phyloP scores from a whole-genome alignment of 345 rosid species.

The Laguncularia racemosa region DNA sequence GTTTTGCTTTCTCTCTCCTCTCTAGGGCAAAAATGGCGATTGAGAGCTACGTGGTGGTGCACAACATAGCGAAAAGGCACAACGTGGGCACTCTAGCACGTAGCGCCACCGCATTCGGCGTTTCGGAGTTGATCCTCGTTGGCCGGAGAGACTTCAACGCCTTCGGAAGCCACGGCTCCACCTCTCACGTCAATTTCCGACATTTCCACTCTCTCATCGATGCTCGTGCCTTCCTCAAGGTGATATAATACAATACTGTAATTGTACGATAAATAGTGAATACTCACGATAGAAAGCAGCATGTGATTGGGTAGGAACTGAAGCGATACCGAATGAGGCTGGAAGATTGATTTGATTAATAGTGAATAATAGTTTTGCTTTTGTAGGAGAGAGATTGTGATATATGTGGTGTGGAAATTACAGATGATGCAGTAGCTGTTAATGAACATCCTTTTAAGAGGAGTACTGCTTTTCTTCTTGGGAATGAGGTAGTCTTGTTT shows the following conservation, averaged over 20 bases:
- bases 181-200: conserved; percentile 77
- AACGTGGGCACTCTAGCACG: conserved; percentile 91
- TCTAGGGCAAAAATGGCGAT: conserved; percentile 27
- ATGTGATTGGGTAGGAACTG: neutral
- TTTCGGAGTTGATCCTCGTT: conserved; percentile 70
- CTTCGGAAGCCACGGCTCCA: conserved; percentile 95
- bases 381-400: conserved; percentile 72
- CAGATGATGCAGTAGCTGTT: conserved; percentile 60
- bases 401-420: conserved; percentile 93
- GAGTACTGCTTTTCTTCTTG: conserved; percentile 88
- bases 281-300: too few relatives aligned
- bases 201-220: conserved; percentile 79
- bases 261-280: too few relatives aligned
- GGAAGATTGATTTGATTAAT: neutral
- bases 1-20: neutral
- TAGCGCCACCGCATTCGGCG: conserved; percentile 94
- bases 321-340: neutral
- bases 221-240: conserved; percentile 74
- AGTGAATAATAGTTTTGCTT: neutral
- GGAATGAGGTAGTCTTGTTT: conserved; percentile 60
- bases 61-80: conserved; percentile 96
- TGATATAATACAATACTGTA: conserved; percentile 1
- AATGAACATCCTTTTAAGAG: conserved; percentile 74
- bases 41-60: conserved; percentile 85
- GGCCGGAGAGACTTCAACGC: conserved; percentile 97